These are phyloP conservation scores for Fulvia fulva DNA, from an alignment of 2,329 filamentous ascomycete species.

Conservation along the genomic window DNA sequence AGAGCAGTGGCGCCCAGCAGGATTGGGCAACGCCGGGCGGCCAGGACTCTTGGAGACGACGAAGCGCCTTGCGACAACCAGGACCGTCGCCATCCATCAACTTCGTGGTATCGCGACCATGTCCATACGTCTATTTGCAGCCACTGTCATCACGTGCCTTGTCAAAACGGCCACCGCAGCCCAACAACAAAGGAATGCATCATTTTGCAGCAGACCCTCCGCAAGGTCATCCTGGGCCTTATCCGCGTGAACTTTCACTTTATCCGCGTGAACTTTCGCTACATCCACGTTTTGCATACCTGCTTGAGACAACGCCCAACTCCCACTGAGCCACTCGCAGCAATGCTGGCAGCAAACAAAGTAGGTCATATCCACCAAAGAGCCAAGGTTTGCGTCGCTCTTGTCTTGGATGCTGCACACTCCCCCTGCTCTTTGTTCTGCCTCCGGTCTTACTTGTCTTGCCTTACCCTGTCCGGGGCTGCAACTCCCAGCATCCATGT, in stretches of 20 bases:
- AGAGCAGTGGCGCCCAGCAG: too few relatives aligned
- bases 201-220: not conserved
- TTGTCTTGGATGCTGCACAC: not conserved
- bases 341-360: not conserved
- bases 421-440: not conserved
- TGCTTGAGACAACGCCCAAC: conserved; percentile 2
- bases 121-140: too few relatives aligned
- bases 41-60: too few relatives aligned
- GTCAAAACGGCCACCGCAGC: not conserved
- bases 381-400: not conserved
- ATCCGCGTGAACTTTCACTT: not conserved
- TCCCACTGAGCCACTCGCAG: not conserved
- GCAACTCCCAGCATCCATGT: not conserved
- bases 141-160: not conserved
- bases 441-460: not conserved
- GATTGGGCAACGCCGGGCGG: too few relatives aligned
- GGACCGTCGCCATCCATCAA: not conserved
- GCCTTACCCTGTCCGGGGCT: not conserved
- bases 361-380: not conserved
- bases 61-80: not conserved
- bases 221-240: not conserved
- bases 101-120: too few relatives aligned
- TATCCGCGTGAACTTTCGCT: not conserved
- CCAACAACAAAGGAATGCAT: not conserved
- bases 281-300: conserved; percentile 2